These are phyloP conservation scores for Polygonum maritimum DNA, from an alignment of 148 eudicot species.

Conservation along the genomic window DNA sequence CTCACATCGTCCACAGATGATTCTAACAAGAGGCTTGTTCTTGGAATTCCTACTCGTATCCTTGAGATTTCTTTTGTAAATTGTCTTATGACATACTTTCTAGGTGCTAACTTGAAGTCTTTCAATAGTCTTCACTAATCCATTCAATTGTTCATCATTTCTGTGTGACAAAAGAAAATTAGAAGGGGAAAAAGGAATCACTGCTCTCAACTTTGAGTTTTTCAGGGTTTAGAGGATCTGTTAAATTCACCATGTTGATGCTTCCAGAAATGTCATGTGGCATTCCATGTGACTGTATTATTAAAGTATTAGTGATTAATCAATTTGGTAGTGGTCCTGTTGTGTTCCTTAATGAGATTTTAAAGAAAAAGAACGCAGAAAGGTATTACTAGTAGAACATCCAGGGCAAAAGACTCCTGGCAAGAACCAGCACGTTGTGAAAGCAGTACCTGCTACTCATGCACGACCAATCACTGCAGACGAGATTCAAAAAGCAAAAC, in stretches of 20 bases:
- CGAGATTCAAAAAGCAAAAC: slow-evolving; percentile 91
- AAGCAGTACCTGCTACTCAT: slow-evolving; percentile 37
- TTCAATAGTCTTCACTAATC: background rate
- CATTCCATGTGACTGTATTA: background rate
- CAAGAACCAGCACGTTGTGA: slow-evolving; percentile 46
- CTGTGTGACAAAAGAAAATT: background rate
- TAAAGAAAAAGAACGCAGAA: slow-evolving; percentile 82
- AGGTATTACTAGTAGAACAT: slow-evolving; percentile 84
- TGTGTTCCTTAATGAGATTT: slow-evolving; percentile 40
- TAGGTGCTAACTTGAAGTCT: background rate
- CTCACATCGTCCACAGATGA: slow-evolving; percentile 69
- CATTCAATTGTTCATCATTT: background rate
- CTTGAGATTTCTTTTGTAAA: slow-evolving; percentile 21
- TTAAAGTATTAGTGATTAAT: background rate
- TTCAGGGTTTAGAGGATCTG: background rate
- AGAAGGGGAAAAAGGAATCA: background rate
- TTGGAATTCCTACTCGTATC: slow-evolving; percentile 74
- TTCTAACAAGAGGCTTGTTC: slow-evolving; percentile 49
- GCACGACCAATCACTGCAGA: slow-evolving; percentile 94
- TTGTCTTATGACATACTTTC: background rate
- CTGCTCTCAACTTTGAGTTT: background rate
- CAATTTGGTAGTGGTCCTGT: background rate
- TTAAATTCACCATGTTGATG: background rate
- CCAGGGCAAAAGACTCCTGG: slow-evolving; percentile 67
- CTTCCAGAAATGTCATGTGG: background rate